phyloP scores from a whole-genome alignment of 2,329 filamentous ascomycete species.

The Pyricularia grisea region DNA sequence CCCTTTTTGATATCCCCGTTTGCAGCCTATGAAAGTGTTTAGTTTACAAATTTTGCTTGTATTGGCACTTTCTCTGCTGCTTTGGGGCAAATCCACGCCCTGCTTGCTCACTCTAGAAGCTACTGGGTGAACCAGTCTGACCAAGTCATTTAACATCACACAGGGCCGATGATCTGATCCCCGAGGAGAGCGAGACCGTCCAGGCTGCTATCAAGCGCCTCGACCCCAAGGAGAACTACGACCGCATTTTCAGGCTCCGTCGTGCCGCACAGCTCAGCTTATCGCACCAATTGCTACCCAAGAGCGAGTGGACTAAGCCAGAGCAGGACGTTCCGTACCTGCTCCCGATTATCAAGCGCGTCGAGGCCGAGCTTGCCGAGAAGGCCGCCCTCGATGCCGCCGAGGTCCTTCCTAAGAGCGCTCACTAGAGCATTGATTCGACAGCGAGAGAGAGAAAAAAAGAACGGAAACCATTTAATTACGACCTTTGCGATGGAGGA shows the following conservation, averaged over 20 bases:
- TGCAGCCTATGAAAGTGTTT: background rate
- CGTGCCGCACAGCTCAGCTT: conserved; percentile 75
- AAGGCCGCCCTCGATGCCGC: conserved; percentile 38
- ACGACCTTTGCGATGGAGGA: background rate
- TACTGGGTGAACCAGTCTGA: background rate
- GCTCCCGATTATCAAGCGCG: conserved; percentile 38
- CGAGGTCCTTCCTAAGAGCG: conserved; percentile 37
- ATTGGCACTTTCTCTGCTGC: background rate
- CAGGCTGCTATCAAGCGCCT: conserved; percentile 87
- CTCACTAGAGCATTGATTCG: conserved; percentile 19
- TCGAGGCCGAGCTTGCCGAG: conserved; percentile 39
- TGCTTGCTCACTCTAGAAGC: background rate
- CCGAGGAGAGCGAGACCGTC: conserved; percentile 83
- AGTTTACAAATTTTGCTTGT: background rate
- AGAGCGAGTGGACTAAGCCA: conserved; percentile 50
- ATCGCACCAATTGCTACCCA: conserved; percentile 55
- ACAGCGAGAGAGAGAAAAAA: background rate
- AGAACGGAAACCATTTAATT: conserved; percentile 1
- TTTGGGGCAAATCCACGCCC: background rate
- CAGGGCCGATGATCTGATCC: conserved; percentile 90
- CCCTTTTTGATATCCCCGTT: background rate
- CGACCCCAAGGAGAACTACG: conserved; percentile 81
- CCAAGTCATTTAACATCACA: background rate
- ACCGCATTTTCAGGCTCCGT: conserved; percentile 95
- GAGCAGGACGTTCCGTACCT: conserved; percentile 49